Conservation (phyloP, 495 filamentous ascomycete genomes). For the Neurospora sp. region DNA sequence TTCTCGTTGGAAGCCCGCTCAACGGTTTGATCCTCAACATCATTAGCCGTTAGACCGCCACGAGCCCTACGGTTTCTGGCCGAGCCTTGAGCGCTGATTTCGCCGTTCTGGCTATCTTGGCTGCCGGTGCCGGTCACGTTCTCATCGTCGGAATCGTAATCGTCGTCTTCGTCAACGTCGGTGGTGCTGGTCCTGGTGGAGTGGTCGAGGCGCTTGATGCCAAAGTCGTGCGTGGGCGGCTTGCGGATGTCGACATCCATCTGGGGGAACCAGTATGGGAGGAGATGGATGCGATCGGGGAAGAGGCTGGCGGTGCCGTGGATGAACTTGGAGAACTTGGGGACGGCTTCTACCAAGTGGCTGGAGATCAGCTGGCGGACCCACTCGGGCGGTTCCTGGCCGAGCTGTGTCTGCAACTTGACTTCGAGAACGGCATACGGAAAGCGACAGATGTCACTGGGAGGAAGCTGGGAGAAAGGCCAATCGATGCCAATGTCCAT, state of each 20-base stretch:
- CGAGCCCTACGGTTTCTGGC: constrained; percentile 34
- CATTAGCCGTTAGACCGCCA: constrained; percentile 17
- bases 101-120: constrained; percentile 17
- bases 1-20: constrained; percentile 42
- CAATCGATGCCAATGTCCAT: constrained; percentile 97
- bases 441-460: constrained; percentile 79
- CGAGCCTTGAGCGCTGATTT: constrained; percentile 22
- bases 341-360: constrained; percentile 93
- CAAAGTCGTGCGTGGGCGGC: constrained; percentile 72
- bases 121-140: not conserved
- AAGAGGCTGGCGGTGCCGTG: constrained; percentile 85
- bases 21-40: constrained; percentile 38
- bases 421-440: constrained; percentile 96
- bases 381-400: constrained; percentile 96
- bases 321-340: constrained; percentile 99
- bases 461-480: constrained; percentile 81
- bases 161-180: constrained; percentile 59
- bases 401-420: constrained; percentile 92
- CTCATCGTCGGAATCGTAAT: constrained; percentile 49
- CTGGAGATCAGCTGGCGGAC: constrained; percentile 83
- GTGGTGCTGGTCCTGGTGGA: constrained; percentile 67
- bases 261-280: constrained; percentile 96
- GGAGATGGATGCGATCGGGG: constrained; percentile 74
- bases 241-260: constrained; percentile 98
- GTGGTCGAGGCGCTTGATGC: constrained; percentile 69